Evolutionary conservation across 352 stramenopile genomes (phyloP), one percentile per base, ranked within the genome.

Genomic region (Pythium utonaiense): DNA sequence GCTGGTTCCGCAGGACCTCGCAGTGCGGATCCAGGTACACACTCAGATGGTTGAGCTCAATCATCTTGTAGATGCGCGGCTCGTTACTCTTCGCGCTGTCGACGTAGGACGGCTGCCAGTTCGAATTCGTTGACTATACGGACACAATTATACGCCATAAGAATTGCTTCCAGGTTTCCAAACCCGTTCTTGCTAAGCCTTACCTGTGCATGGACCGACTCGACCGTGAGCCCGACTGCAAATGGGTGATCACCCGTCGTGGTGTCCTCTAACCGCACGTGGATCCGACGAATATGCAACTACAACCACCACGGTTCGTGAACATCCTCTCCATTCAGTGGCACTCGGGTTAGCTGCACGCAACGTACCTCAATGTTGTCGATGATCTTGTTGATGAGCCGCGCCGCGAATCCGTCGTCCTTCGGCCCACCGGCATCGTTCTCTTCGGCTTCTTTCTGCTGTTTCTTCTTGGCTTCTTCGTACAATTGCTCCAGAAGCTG

Each of bases 351-450:
- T n/a, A 13, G 31, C 5, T 54, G 44, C 24, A 28, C 13, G n/a
- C 21, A 27, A 53, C 55, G 14, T 57, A 89, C 81, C 71, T 96
- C 85, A 49, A 96, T 71, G 50, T 96, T 96, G 61, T 96, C 87
- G 24, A 96, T 85, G 59, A 96, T 95, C 61, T 95, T 94, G 62
- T 94, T 96, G 41, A 93, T 55, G 19, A 96, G 70, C 30, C 87
- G 77, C 25, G 80, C 77, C 3, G 84, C 69, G 58, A 93, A 96
- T 9, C 85, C 83, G 24, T 85, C 80, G n/a, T 91, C 78, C 38
- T 61, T 69, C 19, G 57, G 41, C 6, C 31, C 54, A 21, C 61
- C 61, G 0, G 59, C 53, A 21, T 49, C 58, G 13, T 65, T 59
- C 3, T 67, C 57, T n/a, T 69, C 70, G 8, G 60, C 68, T n/a